These are phyloP conservation scores for Cantharellus anzutake DNA, from an alignment of 768 basidiomycete species.

Conservation along the genomic window DNA sequence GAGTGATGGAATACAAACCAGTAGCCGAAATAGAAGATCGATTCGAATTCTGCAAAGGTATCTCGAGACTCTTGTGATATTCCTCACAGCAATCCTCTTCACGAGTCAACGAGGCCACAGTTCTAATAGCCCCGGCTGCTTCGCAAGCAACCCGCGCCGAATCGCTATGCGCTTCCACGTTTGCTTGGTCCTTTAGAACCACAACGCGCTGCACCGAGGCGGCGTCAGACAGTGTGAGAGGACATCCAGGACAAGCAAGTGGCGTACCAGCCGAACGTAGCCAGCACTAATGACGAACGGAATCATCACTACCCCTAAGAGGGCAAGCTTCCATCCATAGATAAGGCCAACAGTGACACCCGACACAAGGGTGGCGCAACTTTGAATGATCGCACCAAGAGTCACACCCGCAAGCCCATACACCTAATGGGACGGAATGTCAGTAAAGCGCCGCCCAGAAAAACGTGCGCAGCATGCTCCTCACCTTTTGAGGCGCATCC, in stretches of 20 bases:
- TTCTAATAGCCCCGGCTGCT: slow-evolving; percentile 74
- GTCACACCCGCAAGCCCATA: slow-evolving; percentile 20
- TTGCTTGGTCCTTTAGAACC: slow-evolving; percentile 65
- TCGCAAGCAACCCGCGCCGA: slow-evolving; percentile 85
- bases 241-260: neutral
- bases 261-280: slow-evolving; percentile 57
- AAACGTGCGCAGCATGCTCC: neutral
- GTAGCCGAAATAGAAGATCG: slow-evolving; percentile 41
- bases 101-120: slow-evolving; percentile 72
- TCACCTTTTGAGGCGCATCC: slow-evolving; percentile 11
- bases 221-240: neutral
- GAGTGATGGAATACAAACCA: slow-evolving; percentile 50
- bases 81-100: slow-evolving; percentile 56
- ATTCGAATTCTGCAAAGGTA: slow-evolving; percentile 46
- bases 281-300: slow-evolving; percentile 23
- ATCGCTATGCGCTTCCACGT: slow-evolving; percentile 57
- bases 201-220: slow-evolving; percentile 36
- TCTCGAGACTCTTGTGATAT: slow-evolving; percentile 53
- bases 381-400: slow-evolving; percentile 27
- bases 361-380: slow-evolving; percentile 9
- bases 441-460: neutral
- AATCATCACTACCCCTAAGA: slow-evolving; percentile 6
- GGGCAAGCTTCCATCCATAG: slow-evolving; percentile 15
- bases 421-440: slow-evolving; percentile 13
- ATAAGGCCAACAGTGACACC: slow-evolving; percentile 22